Evolutionary conservation across 176 grass and related monocot genomes (phyloP).

Genomic region (Urochloa ruziziensis): DNA sequence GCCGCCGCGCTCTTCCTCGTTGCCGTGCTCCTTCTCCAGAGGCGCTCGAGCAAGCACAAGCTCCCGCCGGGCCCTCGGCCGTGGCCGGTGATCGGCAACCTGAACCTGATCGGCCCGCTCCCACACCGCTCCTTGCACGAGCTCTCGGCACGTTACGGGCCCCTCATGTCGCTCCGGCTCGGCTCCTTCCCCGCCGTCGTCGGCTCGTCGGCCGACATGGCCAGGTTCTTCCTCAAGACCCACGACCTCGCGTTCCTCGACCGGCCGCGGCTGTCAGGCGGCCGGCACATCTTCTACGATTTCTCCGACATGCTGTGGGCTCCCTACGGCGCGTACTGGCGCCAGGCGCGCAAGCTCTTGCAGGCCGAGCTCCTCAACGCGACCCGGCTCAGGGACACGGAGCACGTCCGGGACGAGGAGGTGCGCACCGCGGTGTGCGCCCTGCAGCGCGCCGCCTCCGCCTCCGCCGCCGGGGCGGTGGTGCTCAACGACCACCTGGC

Average conservation of each 20-base stretch:
- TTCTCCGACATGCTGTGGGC: conserved; percentile 44
- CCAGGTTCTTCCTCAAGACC: background rate
- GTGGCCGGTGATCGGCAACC: conserved; percentile 54
- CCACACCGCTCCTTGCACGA: conserved; percentile 43
- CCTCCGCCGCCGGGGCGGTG: too few relatives aligned
- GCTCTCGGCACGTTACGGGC: conserved; percentile 37
- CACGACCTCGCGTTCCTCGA: conserved; percentile 32
- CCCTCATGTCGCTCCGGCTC: conserved; percentile 39
- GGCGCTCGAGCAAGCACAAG: background rate
- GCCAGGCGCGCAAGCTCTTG: conserved; percentile 48
- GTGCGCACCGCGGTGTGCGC: conserved; percentile 11
- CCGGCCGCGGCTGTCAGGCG: conserved; percentile 35
- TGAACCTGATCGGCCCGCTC: conserved; percentile 36
- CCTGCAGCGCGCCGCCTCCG: background rate
- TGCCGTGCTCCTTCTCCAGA: background rate
- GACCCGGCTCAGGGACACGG: conserved; percentile 26
- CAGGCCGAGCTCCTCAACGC: conserved; percentile 37
- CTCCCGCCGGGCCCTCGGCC: conserved; percentile 41
- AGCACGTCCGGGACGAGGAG: conserved; percentile 44
- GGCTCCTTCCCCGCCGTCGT: conserved; percentile 1
- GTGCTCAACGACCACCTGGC: background rate
- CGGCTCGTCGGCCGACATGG: background rate
- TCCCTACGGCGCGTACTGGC: conserved; percentile 43
- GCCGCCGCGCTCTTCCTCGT: conserved; percentile 1
- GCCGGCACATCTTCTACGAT: conserved; percentile 41